Percentiles rank a stretch among this genome's conserved stretches.
Conservation (phyloP, 306 rosid species). For the Cyclanthera cordifolia region DNA sequence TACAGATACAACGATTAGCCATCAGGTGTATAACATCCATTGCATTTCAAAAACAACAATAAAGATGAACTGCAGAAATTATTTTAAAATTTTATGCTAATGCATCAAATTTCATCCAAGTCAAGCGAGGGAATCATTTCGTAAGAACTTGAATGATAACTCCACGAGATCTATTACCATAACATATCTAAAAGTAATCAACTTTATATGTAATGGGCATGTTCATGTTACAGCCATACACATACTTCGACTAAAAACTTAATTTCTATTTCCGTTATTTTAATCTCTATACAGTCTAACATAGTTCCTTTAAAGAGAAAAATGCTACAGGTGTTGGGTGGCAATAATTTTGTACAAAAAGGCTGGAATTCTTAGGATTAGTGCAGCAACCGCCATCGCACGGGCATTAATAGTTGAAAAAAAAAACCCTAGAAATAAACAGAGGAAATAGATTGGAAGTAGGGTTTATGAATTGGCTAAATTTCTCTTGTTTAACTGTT, state of each 20-base stretch:
- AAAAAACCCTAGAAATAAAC: background rate
- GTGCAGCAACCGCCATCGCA: background rate
- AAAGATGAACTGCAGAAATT: background rate
- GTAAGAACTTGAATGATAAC: background rate
- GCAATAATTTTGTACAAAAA: background rate
- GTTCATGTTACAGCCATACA: background rate
- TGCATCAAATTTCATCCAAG: background rate
- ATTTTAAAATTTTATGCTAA: background rate
- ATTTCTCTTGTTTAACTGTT: background rate
- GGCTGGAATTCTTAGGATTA: background rate
- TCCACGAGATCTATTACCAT: background rate
- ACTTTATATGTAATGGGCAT: background rate
- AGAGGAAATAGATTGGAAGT: background rate
- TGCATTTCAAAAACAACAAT: background rate
- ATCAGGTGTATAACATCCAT: background rate
- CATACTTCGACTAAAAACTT: background rate
- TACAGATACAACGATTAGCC: slow-evolving; percentile 28
- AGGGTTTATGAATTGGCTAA: background rate
- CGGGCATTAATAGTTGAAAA: background rate
- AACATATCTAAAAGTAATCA: background rate
- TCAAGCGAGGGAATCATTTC: background rate
- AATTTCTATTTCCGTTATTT: background rate
- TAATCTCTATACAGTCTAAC: background rate
- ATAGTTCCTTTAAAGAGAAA: background rate
- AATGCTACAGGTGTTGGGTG: background rate